These are phyloP conservation scores for Colletotrichum musae DNA, from an alignment of 2,329 filamentous ascomycete genomes.

Conservation along the genomic window DNA sequence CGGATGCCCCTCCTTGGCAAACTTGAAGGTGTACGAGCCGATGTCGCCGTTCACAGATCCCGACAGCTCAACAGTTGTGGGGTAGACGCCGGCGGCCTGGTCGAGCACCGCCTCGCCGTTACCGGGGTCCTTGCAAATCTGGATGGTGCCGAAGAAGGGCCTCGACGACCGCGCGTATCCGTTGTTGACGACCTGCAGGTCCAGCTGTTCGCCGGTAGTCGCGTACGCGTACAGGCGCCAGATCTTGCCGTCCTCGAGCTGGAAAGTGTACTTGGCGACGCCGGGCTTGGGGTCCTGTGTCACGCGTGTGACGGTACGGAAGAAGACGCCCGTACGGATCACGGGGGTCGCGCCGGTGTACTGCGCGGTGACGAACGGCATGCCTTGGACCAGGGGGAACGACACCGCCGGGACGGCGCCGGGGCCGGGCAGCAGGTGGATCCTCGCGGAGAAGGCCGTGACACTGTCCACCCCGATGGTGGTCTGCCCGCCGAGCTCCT, in stretches of 20 bases:
- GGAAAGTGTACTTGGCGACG: constrained; percentile 82
- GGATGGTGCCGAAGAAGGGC: constrained; percentile 83
- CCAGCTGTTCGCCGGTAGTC: constrained; percentile 71
- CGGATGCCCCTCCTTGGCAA: constrained; percentile 77
- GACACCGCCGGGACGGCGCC: constrained; percentile 73
- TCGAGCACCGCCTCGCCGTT: constrained; percentile 81
- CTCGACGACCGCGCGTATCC: constrained; percentile 74
- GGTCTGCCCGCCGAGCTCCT: constrained; percentile 76
- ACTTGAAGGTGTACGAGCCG: constrained; percentile 82
- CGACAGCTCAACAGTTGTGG: constrained; percentile 73
- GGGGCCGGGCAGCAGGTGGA: constrained; percentile 74
- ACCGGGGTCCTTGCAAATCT: constrained; percentile 83
- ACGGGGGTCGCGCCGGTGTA: constrained; percentile 80
- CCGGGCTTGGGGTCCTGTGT: constrained; percentile 71
- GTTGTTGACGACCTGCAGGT: constrained; percentile 78
- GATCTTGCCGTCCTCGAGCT: constrained; percentile 77
- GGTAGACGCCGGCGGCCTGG: constrained; percentile 81
- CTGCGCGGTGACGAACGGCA: constrained; percentile 85
- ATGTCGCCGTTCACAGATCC: constrained; percentile 71
- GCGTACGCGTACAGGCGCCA: constrained; percentile 87
- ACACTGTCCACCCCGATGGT: constrained; percentile 66
- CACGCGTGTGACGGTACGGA: constrained; percentile 74
- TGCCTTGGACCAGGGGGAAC: constrained; percentile 90
- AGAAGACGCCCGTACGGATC: constrained; percentile 82
- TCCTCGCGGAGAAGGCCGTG: constrained; percentile 74